Conservation (phyloP, 106 monocot genomes). For the Acorus calamus region DNA sequence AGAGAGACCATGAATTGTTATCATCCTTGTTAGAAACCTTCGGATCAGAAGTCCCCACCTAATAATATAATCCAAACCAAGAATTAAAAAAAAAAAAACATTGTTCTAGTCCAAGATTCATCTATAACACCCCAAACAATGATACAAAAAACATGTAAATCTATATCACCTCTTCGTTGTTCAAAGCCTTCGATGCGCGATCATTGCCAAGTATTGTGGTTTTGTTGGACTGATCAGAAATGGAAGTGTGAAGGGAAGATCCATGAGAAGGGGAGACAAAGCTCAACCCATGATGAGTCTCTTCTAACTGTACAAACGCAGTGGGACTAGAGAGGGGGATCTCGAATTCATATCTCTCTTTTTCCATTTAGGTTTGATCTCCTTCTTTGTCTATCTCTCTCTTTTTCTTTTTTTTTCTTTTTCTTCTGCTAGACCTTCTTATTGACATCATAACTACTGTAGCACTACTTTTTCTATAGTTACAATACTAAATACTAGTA, state of each 20-base stretch:
- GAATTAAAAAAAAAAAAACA: not conserved
- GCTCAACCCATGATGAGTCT: conserved; percentile 7
- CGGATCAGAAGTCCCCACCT: conserved; percentile 28
- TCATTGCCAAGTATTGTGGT: not conserved
- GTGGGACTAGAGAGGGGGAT: no score
- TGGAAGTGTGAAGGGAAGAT: not conserved
- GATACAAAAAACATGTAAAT: not conserved
- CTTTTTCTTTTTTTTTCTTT: no score
- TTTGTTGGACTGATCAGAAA: not conserved
- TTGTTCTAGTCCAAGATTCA: no score
- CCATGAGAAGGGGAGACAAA: conserved; percentile 1
- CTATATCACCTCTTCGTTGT: conserved; percentile 21
- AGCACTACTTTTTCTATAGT: no score
- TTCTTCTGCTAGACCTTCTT: no score
- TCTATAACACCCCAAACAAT: not conserved
- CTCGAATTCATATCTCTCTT: no score
- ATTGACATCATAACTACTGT: no score
- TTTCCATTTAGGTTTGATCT: no score
- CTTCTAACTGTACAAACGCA: not conserved
- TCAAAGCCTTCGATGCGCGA: conserved; percentile 8
- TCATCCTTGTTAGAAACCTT: conserved; percentile 21
- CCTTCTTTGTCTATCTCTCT: no score
- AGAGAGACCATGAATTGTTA: conserved; percentile 23
- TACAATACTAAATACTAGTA: no score
- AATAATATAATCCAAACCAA: not conserved